Evolutionary conservation across 2,329 filamentous ascomycete genomes (phyloP), one percentile per base, ranked within the genome.

Genomic region (Pseudogymnoascus sp.): DNA sequence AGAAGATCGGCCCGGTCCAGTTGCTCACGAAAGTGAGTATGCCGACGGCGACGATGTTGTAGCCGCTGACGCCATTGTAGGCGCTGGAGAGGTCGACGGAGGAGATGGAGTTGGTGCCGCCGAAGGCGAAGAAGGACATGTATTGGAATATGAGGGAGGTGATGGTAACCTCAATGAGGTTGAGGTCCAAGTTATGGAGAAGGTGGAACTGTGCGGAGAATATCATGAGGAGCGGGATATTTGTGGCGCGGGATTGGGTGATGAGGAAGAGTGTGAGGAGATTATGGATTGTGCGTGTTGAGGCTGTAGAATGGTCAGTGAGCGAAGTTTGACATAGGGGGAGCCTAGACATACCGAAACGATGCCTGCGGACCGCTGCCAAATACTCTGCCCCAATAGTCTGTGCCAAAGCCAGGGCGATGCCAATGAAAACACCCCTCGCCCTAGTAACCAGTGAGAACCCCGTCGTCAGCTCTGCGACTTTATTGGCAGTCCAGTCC

Each of bases 1-100:
- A 99, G 84, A 90, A 98, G 10, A 98, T 84, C 0, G 93, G 86
- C 0, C 89, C 95, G 0, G 91, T 87, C 93, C 93, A 99, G 74
- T 99, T 99, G 69, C 89, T 86, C 6, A 91, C 73, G 71, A 97
- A 96, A 2, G 93, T 92, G 61, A 99, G 80, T 3, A 90, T 66
- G 0, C 91, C 95, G 14, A 99, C 95, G 14, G 87, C 82, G n/a
- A 86, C 66, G 66, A 95, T 81, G 71, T 90, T 93, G 79, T 96
- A 99, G 63, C 82, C 85, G 60, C 82, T 84, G 38, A 99, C 82
- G 66, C 95, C 95, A 71, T 99, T 99, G 77, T 99, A 99, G 0
- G 93, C 93, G 72, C 89, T 96, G 5, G 91, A 96, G 19, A 99
- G 83, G 72, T 98, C 93, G 70, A 99, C 86, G n/a, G 90, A 93